These are phyloP conservation scores for Boletus sp. DNA, from an alignment of 1,284 basidiomycete species.

Conservation along the genomic window DNA sequence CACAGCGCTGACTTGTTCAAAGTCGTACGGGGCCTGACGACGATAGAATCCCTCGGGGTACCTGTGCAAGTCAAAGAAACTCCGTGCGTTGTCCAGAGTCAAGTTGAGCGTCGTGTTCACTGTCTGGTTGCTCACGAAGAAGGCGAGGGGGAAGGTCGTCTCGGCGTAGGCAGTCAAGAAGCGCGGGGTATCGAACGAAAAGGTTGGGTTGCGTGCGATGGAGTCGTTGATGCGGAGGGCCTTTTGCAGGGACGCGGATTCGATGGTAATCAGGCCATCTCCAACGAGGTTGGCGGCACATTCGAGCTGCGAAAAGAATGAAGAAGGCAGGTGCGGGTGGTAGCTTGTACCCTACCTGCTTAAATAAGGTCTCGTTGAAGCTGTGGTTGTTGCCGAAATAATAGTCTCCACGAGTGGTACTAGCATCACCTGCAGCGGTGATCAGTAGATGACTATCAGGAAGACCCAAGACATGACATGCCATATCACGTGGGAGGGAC, in stretches of 20 bases:
- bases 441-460: neutral
- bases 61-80: conserved; percentile 18
- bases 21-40: conserved; percentile 15
- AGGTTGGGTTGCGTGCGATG: neutral
- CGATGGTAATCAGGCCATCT: too few relatives aligned
- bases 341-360: too few relatives aligned
- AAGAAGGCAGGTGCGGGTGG: neutral
- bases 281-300: too few relatives aligned
- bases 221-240: too few relatives aligned
- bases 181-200: conserved; percentile 14
- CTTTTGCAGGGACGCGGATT: too few relatives aligned
- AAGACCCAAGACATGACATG: neutral
- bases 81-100: conserved; percentile 15
- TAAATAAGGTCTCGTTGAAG: conserved; percentile 28
- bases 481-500: too few relatives aligned
- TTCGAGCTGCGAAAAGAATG: neutral
- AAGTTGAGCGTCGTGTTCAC: conserved; percentile 6
- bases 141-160: conserved; percentile 21
- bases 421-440: conserved; percentile 20
- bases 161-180: conserved; percentile 16
- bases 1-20: conserved; percentile 9
- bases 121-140: conserved; percentile 27
- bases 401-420: conserved; percentile 22
- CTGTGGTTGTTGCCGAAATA: conserved; percentile 30
- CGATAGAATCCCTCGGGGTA: conserved; percentile 23